Evolutionary conservation across 1,284 basidiomycete species (phyloP), one percentile per base, ranked within the genome.

Genomic region (Stygiomarasmius scandens): DNA sequence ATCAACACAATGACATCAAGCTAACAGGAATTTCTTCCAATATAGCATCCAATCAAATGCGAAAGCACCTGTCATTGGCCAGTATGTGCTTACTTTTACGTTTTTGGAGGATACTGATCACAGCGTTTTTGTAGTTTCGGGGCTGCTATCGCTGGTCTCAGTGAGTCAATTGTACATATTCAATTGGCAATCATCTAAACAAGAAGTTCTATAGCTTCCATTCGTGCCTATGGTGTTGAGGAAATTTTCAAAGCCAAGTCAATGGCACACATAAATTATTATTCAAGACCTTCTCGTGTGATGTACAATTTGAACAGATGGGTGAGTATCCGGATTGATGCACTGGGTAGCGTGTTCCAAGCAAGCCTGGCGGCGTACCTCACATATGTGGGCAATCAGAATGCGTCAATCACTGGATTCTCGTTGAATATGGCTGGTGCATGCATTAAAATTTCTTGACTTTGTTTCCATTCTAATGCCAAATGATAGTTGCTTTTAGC

Each of bases 41-140:
- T n/a, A n/a, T n/a, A n/a, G n/a, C n/a, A n/a, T 84, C 64, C 82
- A 83, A 82, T 82, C 80, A 54, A 87, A 86, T 66, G 78, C 83
- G 2, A 77, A 75, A 45, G 74, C 81, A 1, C 85, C 86, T 0
- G 76, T 89, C 4, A 74, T 86, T 51, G 82, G 83, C 46, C 86
- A 89, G 74, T 76, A 62, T 54, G 74, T 67, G 44, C 19, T 20
- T 27, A 25, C 25, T 41, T 20, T 8, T 14, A 24, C 24, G n/a
- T 2, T 32, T 20, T n/a, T 19, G 14, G 24, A 10, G 32, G 23
- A 9, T 47, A n/a, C 25, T 24, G n/a, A n/a, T 24, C 25, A 49
- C 22, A 19, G n/a, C 10, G 20, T 22, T 3, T 47, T 14, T n/a
- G 85, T 45, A 73, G 71, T 65, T 89, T 92, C 64, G 84, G 86